Conservation (phyloP, 2,329 filamentous ascomycete species). For the Apiospora koreana region DNA sequence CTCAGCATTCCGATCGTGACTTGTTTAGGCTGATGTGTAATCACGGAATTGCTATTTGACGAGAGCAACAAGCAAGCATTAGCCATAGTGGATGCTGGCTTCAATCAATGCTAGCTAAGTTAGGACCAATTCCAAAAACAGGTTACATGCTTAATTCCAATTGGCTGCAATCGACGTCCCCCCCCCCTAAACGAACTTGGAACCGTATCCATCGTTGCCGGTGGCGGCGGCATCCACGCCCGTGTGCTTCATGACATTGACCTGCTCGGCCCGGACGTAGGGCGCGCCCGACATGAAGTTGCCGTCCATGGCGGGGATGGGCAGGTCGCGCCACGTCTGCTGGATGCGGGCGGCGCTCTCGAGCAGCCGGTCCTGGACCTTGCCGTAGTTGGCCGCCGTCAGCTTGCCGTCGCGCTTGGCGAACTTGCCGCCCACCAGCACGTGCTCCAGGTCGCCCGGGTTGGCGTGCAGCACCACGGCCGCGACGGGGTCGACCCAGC, state of each 20-base stretch:
- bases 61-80: neutral
- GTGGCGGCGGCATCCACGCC: neutral
- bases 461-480: slow-evolving; percentile 57
- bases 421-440: slow-evolving; percentile 51
- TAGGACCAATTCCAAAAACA: too few relatives aligned
- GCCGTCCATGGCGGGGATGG: slow-evolving; percentile 29
- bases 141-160: neutral
- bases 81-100: too few relatives aligned
- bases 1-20: neutral
- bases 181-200: neutral
- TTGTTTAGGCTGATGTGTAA: neutral
- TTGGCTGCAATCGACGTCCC: neutral
- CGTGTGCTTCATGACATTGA: slow-evolving; percentile 16
- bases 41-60: neutral
- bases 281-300: slow-evolving; percentile 19
- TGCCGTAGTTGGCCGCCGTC: slow-evolving; percentile 27
- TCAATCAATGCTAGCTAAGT: too few relatives aligned
- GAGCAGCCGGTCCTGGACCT: slow-evolving; percentile 34
- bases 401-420: slow-evolving; percentile 45
- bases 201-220: neutral
- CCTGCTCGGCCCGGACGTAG: slow-evolving; percentile 20
- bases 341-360: slow-evolving; percentile 35
- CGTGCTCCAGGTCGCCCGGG: slow-evolving; percentile 52
- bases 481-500: slow-evolving; percentile 57
- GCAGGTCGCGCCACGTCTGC: slow-evolving; percentile 23